Base-by-base conservation (phyloP, 176 grass and related monocot genomes). In the Oryza glaberrima region DNA sequence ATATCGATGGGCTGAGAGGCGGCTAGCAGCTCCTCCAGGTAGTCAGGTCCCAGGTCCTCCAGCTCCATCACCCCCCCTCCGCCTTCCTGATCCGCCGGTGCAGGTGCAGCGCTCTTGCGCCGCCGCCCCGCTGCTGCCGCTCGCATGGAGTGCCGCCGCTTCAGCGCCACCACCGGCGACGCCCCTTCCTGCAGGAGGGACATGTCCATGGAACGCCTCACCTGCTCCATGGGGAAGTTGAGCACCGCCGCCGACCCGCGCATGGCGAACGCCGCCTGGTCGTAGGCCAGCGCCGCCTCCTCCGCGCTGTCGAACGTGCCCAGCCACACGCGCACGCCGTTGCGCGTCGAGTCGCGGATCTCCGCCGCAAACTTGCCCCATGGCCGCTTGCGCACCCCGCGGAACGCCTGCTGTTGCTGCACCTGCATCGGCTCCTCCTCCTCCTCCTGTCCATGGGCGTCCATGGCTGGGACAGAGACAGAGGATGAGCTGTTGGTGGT, bases 281-380 rank as follows among this genome's bases (percentile, higher is more conserved):
- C 92, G 89, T 94, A 94, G 0, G 92, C 92, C 78, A 94, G 17
- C 36, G 92, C 92, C 11, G 90, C 92, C 38, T 46, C 90, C 78
- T 94, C 82, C 0, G 90, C 74, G 84, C 74, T 92, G 65, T 94
- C 92, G 84, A 94, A 94, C 13, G 92, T 94, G 74, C 92, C 92
- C 9, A 94, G 83, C 92, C 92, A 94, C 69, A 94, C 89, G 44
- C 92, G 81, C 2, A 85, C 71, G 36, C 92, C 89, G 84, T 89
- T 83, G 77, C 92, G 84, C 64, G 84, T 94, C 10, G 92, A 94
- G 77, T 94, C 92, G 16, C 92, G 46, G 47, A 94, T 94, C 85
- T 94, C 93, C 48, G 93, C 93, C 15, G 90, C 93, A 67, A 78
- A 94, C 76, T 92, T 94, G 45, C 93, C 93, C 93, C 93, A 94